Evolutionary conservation across 306 rosid species (phyloP).

Genomic region (Corylus heterophylla): DNA sequence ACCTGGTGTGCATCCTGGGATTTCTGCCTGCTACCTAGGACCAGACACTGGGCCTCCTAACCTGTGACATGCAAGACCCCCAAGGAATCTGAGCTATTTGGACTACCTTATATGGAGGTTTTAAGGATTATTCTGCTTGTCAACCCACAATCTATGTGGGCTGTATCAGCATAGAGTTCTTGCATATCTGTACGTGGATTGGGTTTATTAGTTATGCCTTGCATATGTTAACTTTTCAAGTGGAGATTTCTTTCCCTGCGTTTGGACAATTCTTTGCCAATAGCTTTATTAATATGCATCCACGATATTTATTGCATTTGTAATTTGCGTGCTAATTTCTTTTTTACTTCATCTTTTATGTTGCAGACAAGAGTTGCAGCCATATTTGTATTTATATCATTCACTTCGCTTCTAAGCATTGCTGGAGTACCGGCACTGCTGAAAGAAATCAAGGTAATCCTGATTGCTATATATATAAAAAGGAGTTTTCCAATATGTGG

Average conservation of each 20-base stretch:
- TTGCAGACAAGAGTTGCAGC: conserved; percentile 98
- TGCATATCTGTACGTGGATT: neutral
- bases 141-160: neutral
- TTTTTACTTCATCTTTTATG: conserved; percentile 9
- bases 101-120: neutral
- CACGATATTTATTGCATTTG: neutral
- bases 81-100: neutral
- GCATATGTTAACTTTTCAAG: neutral
- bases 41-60: neutral
- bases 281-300: conserved; percentile 2
- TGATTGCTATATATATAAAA: neutral
- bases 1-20: neutral
- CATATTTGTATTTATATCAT: conserved; percentile 80
- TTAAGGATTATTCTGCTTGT: neutral
- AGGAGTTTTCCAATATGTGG: conserved; percentile 11
- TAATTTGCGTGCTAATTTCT: conserved; percentile 13
- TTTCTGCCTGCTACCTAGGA: neutral
- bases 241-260: neutral
- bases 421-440: conserved; percentile 85
- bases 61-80: neutral
- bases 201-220: neutral
- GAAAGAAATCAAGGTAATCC: conserved; percentile 81
- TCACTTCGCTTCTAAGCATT: conserved; percentile 85
- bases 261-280: neutral
- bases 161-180: neutral